These are phyloP conservation scores for Hanseniaspora lindneri DNA, from an alignment of 805 yeast species.

Conservation along the genomic window DNA sequence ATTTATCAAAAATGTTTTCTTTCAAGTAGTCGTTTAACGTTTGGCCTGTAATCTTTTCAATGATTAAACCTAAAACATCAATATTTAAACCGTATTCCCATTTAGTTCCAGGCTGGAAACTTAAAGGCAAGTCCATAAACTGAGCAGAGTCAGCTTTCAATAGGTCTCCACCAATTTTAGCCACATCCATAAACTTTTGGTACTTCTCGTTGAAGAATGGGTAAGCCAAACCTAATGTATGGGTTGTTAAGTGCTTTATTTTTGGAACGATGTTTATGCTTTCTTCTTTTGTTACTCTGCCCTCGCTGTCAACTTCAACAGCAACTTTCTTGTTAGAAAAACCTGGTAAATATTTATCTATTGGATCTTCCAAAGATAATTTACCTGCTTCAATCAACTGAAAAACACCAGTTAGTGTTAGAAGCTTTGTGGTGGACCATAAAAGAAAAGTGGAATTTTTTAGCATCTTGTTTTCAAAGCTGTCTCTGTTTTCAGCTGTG, in stretches of 20 bases:
- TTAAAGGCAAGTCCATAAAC: slow-evolving; percentile 22
- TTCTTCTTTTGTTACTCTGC: slow-evolving; percentile 21
- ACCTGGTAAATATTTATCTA: slow-evolving; percentile 26
- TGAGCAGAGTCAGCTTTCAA: slow-evolving; percentile 19
- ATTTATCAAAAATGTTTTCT: slow-evolving; percentile 25
- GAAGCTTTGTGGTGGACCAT: slow-evolving; percentile 29
- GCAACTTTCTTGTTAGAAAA: slow-evolving; percentile 21
- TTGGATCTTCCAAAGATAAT: slow-evolving; percentile 26
- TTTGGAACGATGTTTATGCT: slow-evolving; percentile 25
- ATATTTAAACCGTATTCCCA: slow-evolving; percentile 30
- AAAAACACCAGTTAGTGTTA: slow-evolving; percentile 28
- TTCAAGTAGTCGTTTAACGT: slow-evolving; percentile 24
- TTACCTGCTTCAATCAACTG: slow-evolving; percentile 28
- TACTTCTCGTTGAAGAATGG: slow-evolving; percentile 25
- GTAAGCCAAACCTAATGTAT: slow-evolving; percentile 31
- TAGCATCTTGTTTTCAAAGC: slow-evolving; percentile 12
- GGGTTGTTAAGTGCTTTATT: slow-evolving; percentile 28
- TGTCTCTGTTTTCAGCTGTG: slow-evolving; percentile 7
- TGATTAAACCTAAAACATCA: slow-evolving; percentile 29
- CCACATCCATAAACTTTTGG: slow-evolving; percentile 17
- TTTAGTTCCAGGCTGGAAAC: slow-evolving; percentile 28
- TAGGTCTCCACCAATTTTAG: slow-evolving; percentile 17
- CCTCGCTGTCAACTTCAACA: slow-evolving; percentile 20
- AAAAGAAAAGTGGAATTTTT: slow-evolving; percentile 24
- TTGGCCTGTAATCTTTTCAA: slow-evolving; percentile 24